phyloP scores from a whole-genome alignment of 2,329 filamentous ascomycete species.

The Fusarium sacchari region DNA sequence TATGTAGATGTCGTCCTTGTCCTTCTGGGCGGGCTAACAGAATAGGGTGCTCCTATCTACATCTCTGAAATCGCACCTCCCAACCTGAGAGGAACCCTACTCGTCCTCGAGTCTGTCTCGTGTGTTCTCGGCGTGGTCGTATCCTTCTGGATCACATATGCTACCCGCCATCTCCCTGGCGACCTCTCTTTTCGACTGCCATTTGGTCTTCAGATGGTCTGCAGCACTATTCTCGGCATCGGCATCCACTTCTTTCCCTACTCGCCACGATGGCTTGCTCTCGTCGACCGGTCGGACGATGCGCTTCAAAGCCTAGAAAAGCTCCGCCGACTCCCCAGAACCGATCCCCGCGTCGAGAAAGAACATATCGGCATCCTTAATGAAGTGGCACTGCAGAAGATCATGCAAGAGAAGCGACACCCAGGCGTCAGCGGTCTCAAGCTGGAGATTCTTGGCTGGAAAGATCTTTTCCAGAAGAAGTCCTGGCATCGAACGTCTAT shows the following conservation, averaged over 20 bases:
- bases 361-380: neutral
- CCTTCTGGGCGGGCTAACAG: neutral
- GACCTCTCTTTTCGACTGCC: conserved; percentile 54
- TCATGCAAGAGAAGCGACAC: conserved; percentile 2
- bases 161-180: conserved; percentile 55
- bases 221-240: conserved; percentile 40
- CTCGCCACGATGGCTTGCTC: conserved; percentile 58
- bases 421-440: neutral
- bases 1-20: neutral
- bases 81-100: conserved; percentile 58
- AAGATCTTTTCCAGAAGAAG: conserved; percentile 7
- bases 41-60: conserved; percentile 55
- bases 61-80: conserved; percentile 62
- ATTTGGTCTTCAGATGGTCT: conserved; percentile 44
- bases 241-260: conserved; percentile 59
- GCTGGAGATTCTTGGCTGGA: conserved; percentile 16
- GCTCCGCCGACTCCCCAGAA: conserved; percentile 53
- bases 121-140: conserved; percentile 54
- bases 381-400: neutral
- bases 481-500: conserved; percentile 11
- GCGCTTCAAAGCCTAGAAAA: conserved; percentile 50
- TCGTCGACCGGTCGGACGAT: conserved; percentile 52
- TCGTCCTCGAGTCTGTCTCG: conserved; percentile 58
- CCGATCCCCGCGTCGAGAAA: conserved; percentile 52
- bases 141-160: conserved; percentile 65